These are phyloP conservation scores for Cryptococcus wingfieldii DNA, from an alignment of 1,284 basidiomycete species.

Conservation along the genomic window DNA sequence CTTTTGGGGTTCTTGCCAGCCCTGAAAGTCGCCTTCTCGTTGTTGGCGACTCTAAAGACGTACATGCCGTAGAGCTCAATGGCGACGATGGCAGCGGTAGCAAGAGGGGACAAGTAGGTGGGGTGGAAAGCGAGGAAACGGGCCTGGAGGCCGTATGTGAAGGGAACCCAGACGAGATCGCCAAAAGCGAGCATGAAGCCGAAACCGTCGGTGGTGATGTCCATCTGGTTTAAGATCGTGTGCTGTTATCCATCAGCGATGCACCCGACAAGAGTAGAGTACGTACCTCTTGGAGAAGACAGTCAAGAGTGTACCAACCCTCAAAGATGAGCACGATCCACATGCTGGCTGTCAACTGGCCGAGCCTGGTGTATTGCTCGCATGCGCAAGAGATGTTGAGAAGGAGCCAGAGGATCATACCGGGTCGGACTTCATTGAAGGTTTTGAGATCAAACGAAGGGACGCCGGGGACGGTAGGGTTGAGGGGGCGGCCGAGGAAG, in stretches of 20 bases:
- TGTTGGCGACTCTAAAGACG: conserved; percentile 85
- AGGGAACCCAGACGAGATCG: conserved; percentile 92
- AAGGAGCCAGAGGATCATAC: conserved; percentile 90
- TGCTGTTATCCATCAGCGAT: conserved; percentile 35
- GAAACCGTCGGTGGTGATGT: conserved; percentile 96
- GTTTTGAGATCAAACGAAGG: conserved; percentile 87
- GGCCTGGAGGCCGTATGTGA: conserved; percentile 89
- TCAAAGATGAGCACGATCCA: conserved; percentile 84
- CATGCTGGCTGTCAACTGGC: conserved; percentile 83
- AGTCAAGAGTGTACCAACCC: conserved; percentile 79
- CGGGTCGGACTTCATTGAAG: conserved; percentile 94
- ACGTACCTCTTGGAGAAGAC: conserved; percentile 78
- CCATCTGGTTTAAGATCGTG: conserved; percentile 91
- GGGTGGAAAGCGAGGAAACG: conserved; percentile 87
- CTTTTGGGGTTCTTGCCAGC: conserved; percentile 90
- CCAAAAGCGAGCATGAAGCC: conserved; percentile 98
- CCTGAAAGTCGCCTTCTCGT: conserved; percentile 93
- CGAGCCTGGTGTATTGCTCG: conserved; percentile 74
- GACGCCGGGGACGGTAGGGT: conserved; percentile 60
- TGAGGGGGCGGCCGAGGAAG: conserved; percentile 93
- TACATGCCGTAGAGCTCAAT: conserved; percentile 78
- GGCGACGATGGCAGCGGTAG: conserved; percentile 60
- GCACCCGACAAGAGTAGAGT: neutral
- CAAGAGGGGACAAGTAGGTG: conserved; percentile 68
- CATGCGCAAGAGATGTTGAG: conserved; percentile 89